Evolutionary conservation across 1,139 yeast species (phyloP), one percentile per base, ranked within the genome.

Genomic region (Trichomonascaceae sp.): DNA sequence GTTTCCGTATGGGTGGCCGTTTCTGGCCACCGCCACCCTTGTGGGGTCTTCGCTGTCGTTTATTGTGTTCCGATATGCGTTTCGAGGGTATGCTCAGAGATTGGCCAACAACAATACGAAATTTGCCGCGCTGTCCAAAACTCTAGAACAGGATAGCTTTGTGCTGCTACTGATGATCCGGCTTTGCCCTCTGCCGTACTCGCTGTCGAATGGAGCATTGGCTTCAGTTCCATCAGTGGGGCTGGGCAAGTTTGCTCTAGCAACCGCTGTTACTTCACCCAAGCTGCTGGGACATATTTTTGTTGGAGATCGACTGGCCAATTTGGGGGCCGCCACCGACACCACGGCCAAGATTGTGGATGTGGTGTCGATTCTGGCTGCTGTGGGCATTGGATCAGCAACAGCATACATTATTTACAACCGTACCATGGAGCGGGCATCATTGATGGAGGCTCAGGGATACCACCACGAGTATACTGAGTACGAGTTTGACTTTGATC

Each of bases 181-280:
- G 37, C 57, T 87, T 38, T 84, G 96, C 46, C 98, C 98, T 0
- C 68, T 87, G 47, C 97, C 98, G 0, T 89, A 87, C 52, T 82
- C 95, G 3, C 61, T 87, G 29, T 78, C 93, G 0, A 89, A 89
- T 50, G 97, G 96, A 3, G 96, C 93, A 0, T 65, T 89, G 44
- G 89, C 93, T 4, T 78, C 89, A 3, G 70, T 87, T 16, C 94
- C 93, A 0, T 78, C 81, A 20, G 65, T 85, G 13, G 64, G 76
- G 0, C 60, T 74, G 1, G 40, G 56, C 31, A 72, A 76, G 18
- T 89, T 79, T 53, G 62, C 76, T 5, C 52, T 75, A 28, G 94
- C 96, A 1, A 77, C 89, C 13, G 46, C 74, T 0, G 51, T 81
- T 17, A 75, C 93, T 1, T 71, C 93, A 0, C 97, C 97, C 3